Base-by-base conservation (phyloP, 495 filamentous ascomycete genomes). In the Xeromyces bisporus region DNA sequence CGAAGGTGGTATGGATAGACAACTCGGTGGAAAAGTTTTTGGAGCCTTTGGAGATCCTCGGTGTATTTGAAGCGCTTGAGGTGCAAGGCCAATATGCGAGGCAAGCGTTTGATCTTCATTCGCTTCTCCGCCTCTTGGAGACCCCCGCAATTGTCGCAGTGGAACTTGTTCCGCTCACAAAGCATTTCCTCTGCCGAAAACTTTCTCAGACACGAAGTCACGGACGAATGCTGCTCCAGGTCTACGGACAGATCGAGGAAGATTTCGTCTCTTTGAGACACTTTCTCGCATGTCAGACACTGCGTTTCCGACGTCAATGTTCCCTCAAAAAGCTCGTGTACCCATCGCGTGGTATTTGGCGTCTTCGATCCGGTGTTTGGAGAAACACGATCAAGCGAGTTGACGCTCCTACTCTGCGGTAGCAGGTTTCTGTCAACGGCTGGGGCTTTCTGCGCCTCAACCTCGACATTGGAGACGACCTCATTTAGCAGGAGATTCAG, bases 131-230 rank as follows among this genome's bases (percentile, higher is more conserved):
- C 89, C 56, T 97, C 89, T 56, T 97, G 91, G 13, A 97, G 60
- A 3, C 91, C 91, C 28, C 91, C 89, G 40, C 89, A 97, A 39
- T 83, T 83, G 47, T 97, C 89, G 51, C 89, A 97, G 47, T 96
- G 89, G 41, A 97, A 97, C 42, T 97, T 92, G 59, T 97, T 97
- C 34, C 83, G 70, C 55, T 97, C 89, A 46, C 89, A 96, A 34
- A 97, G 74, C 91, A 94, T 94, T 55, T 97, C 89, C 41, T 93
- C 89, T 20, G 85, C 85, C 0, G 89, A 97, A 47, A 97, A 97
- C 36, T 92, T 93, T 18, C 80, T 69, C 31, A 97, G 58, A 51
- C 89, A 97, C 9, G 91, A 84, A 2, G 89, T 96, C 2, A 97
- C 89, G 0, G 91, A 96, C 2, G 86, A 83, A 53, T 97, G 85